Evolutionary conservation across 108 stramenopile species (phyloP).

Genomic region (Epithemia pelagica): DNA sequence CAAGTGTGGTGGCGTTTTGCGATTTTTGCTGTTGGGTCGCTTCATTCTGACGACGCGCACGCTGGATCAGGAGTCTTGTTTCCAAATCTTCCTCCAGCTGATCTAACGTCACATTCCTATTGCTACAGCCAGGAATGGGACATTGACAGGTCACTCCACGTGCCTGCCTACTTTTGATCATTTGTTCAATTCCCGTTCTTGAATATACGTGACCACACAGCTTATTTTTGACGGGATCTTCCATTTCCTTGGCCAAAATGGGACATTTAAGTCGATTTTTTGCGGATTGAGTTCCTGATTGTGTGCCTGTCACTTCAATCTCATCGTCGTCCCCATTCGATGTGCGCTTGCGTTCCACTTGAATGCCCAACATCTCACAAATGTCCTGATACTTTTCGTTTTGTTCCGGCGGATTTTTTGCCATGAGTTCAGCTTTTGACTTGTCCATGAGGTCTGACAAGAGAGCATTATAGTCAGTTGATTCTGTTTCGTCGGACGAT

Average conservation of each 20-base stretch:
- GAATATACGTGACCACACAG: conserved; percentile 58
- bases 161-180: neutral
- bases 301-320: conserved; percentile 6
- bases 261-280: conserved; percentile 44
- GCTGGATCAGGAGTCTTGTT: conserved; percentile 43
- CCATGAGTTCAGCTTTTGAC: neutral
- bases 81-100: conserved; percentile 51
- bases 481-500: neutral
- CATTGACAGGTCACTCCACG: conserved; percentile 19
- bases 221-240: conserved; percentile 57
- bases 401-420: neutral
- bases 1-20: too few species aligned
- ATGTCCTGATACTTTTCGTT: neutral
- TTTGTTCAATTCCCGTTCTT: conserved; percentile 27
- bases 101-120: conserved; percentile 17
- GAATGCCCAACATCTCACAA: neutral
- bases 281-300: neutral
- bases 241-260: conserved; percentile 45
- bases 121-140: conserved; percentile 61
- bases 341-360: neutral
- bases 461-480: neutral
- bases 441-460: neutral
- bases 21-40: conserved; percentile 6
- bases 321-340: neutral
- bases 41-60: conserved; percentile 37